Conservation (phyloP, 2,329 filamentous ascomycete genomes). For the Cryphonectria parasitica region DNA sequence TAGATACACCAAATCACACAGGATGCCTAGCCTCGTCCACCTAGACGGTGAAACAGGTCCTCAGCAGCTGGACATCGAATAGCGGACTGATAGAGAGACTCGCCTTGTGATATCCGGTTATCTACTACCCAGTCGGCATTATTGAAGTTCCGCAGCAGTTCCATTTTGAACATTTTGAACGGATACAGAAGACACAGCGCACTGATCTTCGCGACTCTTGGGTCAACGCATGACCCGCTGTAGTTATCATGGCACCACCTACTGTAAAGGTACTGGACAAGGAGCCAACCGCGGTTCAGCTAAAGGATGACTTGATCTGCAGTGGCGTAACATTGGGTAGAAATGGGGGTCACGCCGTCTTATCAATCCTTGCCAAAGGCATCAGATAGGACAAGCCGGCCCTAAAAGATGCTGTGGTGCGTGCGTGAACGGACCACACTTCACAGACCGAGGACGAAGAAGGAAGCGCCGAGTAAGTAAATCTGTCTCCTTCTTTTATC, state of each 20-base stretch:
- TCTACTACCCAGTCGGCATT: neutral
- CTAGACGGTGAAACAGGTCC: neutral
- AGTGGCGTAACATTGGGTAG: constrained; percentile 6
- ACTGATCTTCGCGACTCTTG: neutral
- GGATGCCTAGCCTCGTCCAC: neutral
- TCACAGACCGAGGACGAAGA: constrained; percentile 15
- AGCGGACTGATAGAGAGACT: neutral
- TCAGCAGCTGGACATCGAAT: neutral
- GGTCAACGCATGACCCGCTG: neutral
- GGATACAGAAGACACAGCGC: neutral
- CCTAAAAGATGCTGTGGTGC: neutral
- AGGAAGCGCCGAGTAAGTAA: neutral
- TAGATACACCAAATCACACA: neutral
- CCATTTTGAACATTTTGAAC: neutral
- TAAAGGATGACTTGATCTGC: constrained; percentile 8
- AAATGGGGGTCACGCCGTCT: neutral
- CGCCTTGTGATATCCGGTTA: neutral
- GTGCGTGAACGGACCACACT: constrained; percentile 10
- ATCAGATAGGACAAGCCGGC: neutral
- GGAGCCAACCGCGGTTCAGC: neutral
- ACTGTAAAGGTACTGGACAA: neutral
- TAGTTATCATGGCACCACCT: neutral
- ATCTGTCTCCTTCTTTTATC: neutral
- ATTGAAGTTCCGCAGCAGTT: neutral
- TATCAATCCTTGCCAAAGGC: neutral